Percentiles rank a stretch among this genome's conserved stretches.
Evolutionary conservation across 1,284 basidiomycete species (phyloP).

Genomic region (Ustilago trichophora): DNA sequence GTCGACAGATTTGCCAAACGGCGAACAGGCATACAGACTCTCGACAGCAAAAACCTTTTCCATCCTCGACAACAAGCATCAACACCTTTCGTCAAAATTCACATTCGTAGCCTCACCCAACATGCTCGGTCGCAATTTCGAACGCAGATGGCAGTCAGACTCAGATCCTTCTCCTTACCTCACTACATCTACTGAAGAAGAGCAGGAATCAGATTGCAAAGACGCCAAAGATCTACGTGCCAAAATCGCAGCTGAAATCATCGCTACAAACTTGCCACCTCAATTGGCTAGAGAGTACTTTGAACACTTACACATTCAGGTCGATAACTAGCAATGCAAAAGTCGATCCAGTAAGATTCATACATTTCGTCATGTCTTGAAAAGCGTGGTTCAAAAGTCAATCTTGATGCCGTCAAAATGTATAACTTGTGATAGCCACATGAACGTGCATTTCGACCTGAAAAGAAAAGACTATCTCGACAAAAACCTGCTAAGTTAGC

Average conservation of each 20-base stretch:
- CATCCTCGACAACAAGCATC: conserved; percentile 28
- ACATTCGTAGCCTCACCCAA: conserved; percentile 36
- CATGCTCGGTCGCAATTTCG: conserved; percentile 32
- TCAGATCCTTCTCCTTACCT: conserved; percentile 25
- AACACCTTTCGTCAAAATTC: background rate
- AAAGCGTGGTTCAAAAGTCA: too few relatives aligned
- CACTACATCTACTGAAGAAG: background rate
- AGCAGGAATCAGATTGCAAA: conserved; percentile 11
- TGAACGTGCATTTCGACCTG: too few relatives aligned
- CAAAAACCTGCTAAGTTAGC: too few relatives aligned
- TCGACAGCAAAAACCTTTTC: conserved; percentile 14
- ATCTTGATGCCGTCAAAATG: too few relatives aligned
- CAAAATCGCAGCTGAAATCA: conserved; percentile 26
- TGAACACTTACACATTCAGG: conserved; percentile 3
- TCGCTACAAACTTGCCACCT: conserved; percentile 23
- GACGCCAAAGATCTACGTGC: conserved; percentile 17
- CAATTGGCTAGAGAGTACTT: conserved; percentile 17
- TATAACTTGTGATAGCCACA: too few relatives aligned
- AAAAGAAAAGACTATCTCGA: too few relatives aligned
- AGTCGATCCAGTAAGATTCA: too few relatives aligned
- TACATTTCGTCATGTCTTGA: too few relatives aligned
- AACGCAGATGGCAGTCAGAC: conserved; percentile 28
- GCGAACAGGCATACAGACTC: conserved; percentile 32
- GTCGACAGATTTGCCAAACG: conserved; percentile 36
- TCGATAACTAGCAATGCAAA: background rate